Evolutionary conservation across 441 rosid genomes (phyloP).

Genomic region (Brassica hybrid): DNA sequence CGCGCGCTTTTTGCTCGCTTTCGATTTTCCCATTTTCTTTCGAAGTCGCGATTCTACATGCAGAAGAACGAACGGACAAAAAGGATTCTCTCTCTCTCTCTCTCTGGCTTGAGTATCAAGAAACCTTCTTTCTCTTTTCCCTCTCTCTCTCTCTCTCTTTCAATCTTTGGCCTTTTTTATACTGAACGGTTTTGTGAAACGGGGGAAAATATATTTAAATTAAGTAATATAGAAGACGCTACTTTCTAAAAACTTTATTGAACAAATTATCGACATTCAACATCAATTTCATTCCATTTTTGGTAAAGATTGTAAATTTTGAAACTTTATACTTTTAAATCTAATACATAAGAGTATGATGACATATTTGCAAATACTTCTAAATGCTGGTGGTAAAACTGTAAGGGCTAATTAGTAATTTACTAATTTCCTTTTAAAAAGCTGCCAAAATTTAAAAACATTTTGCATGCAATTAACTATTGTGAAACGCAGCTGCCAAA

Average conservation of each 20-base stretch:
- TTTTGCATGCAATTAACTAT: too few relatives aligned
- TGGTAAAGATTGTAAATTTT: background rate
- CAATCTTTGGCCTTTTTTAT: background rate
- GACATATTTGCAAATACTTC: background rate
- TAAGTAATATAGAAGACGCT: background rate
- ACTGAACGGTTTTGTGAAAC: conserved; percentile 12
- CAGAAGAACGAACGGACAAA: too few relatives aligned
- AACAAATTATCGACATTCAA: background rate
- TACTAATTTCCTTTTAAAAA: too few relatives aligned
- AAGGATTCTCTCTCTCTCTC: too few relatives aligned
- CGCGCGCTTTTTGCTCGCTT: conserved; percentile 36
- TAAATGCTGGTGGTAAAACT: background rate
- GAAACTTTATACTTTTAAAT: background rate
- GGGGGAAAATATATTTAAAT: background rate
- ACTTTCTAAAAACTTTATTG: background rate
- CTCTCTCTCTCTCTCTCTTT: background rate
- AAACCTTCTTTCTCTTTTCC: background rate
- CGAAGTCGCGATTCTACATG: too few relatives aligned
- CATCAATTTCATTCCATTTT: background rate
- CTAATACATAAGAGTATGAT: background rate
- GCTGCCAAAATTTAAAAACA: too few relatives aligned
- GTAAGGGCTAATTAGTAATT: too few relatives aligned
- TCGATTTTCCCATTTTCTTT: background rate
- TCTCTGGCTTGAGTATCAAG: too few relatives aligned
- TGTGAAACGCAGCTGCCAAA: too few relatives aligned